Conservation (phyloP, 352 stramenopile species). For the Phytopythium cucurbitacearum region DNA sequence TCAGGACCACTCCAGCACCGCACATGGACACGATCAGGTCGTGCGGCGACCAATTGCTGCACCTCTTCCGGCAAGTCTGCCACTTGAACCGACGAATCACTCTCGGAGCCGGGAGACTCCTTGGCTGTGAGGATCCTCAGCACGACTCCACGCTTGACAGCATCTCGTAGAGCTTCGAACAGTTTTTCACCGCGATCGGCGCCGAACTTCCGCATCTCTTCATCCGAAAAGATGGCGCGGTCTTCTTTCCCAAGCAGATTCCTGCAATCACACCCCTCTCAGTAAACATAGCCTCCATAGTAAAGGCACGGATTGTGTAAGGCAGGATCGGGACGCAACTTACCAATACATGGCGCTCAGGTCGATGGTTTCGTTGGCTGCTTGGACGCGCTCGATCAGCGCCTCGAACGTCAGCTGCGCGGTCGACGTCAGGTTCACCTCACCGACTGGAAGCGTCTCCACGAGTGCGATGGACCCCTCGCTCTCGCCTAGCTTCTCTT, state of each 20-base stretch:
- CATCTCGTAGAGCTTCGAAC: constrained; percentile 44
- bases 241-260: constrained; percentile 65
- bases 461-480: constrained; percentile 39
- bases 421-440: constrained; percentile 37
- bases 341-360: constrained; percentile 83
- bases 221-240: constrained; percentile 38
- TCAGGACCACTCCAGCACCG: constrained; percentile 54
- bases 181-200: constrained; percentile 48
- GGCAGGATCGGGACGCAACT: background rate
- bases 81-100: constrained; percentile 6
- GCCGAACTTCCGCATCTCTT: constrained; percentile 56
- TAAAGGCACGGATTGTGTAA: background rate
- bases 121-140: constrained; percentile 48
- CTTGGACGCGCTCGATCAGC: constrained; percentile 35
- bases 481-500: background rate
- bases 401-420: constrained; percentile 41
- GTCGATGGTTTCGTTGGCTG: constrained; percentile 48
- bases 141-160: constrained; percentile 41
- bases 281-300: background rate
- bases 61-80: constrained; percentile 51
- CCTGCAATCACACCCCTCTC: constrained; percentile 6
- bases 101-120: constrained; percentile 8
- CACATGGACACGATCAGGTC: constrained; percentile 32
- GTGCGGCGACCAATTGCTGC: constrained; percentile 32
- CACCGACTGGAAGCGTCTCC: constrained; percentile 63